Evolutionary conservation across 2,329 filamentous ascomycete genomes (phyloP).

Genomic region (Sporothrix inflata): DNA sequence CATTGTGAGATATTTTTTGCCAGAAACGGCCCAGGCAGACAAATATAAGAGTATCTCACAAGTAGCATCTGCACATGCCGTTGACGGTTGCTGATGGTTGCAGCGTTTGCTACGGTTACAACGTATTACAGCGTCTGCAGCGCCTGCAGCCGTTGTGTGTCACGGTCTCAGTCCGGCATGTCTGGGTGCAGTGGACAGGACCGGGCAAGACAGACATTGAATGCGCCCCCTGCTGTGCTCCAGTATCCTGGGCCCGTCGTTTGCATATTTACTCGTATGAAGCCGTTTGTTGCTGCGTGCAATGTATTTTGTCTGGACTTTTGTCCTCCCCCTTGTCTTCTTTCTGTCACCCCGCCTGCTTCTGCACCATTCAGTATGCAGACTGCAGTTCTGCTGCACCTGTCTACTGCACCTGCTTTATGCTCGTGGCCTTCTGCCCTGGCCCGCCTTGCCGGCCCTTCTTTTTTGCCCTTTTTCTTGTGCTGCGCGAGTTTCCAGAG

Average conservation of each 20-base stretch:
- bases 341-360: not conserved
- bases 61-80: not conserved
- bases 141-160: slow-evolving; percentile 22
- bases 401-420: not conserved
- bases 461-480: not conserved
- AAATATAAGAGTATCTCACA: not conserved
- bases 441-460: not conserved
- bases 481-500: not conserved
- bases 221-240: not conserved
- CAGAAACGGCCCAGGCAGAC: not conserved
- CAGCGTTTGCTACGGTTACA: slow-evolving; percentile 2
- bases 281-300: not conserved
- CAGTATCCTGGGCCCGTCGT: not conserved
- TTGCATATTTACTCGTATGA: not conserved
- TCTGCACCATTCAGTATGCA: not conserved
- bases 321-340: not conserved
- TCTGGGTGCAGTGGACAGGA: not conserved
- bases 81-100: not conserved
- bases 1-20: not conserved
- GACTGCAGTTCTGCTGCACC: not conserved
- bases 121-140: slow-evolving; percentile 4
- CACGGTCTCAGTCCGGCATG: slow-evolving; percentile 23
- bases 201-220: not conserved
- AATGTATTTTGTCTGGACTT: not conserved
- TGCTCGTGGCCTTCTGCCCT: not conserved